Base-by-base conservation (phyloP, 2,329 filamentous ascomycete species). In the Penicillium sp. region DNA sequence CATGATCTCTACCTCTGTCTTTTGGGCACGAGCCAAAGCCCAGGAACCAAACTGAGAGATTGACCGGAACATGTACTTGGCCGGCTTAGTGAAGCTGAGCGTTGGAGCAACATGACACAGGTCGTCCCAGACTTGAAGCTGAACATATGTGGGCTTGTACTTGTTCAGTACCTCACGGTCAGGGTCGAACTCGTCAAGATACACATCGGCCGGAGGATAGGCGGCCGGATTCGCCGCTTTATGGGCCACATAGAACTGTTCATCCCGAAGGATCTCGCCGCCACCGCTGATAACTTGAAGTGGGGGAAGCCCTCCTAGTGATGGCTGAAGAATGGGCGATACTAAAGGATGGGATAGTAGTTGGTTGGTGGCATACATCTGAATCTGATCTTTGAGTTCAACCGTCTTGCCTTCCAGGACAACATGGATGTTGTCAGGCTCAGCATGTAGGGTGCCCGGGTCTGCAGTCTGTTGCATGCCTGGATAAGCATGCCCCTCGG, bases 41-140 rank as follows among this genome's bases (percentile, higher is more conserved):
- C 93, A 98, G 0, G 93, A 92, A 2, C 93, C 91, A 72, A 99
- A 98, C 69, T 97, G 94, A 0, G 95, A 91, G 56, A 97, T 88
- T 1, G 92, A 91, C 53, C 94, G 87, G 75, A 92, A 98, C 93
- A 98, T 97, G 79, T 91, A 91, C 76, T 98, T 98, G 50, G 94
- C 95, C 0, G 95, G 95, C n/a, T 89, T 86, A 0, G 94, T 98
- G 75, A 97, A 98, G 70, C 92, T 96, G n/a, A 98, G 83, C 0
- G 93, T 97, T 0, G 94, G 92, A 0, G 90, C 89, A 6, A 96
- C 93, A 73, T 98, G 94, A 71, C 95, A 98, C 2, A 98, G 81
- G 70, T 97, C 91, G 61, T 98, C 94, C 93, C 94, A 98, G 1
- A 98, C 89, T 75, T 98, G 95, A 2, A 99, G 84, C 74, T 97